A percentile compares a stretch with the other conserved stretches of the same genome.
phyloP scores from a whole-genome alignment of 2,329 filamentous ascomycete species.

The Chrysosporium queenslandicum region DNA sequence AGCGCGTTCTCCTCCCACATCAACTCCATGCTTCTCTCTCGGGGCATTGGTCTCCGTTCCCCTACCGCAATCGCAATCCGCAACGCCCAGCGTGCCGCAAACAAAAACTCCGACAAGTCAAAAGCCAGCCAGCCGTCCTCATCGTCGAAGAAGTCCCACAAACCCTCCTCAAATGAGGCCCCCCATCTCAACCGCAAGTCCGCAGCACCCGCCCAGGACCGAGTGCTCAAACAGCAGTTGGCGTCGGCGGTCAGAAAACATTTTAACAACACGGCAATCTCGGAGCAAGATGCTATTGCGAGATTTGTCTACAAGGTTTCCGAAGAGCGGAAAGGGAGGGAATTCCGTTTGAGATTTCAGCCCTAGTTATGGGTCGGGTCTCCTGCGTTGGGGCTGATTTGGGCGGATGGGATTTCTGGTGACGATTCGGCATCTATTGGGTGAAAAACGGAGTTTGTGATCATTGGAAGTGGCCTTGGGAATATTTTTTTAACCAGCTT shows the following conservation, averaged over 20 bases:
- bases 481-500: too few relatives aligned
- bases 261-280: constrained; percentile 39
- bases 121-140: constrained; percentile 2
- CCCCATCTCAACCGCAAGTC: neutral
- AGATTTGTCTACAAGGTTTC: constrained; percentile 41
- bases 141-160: neutral
- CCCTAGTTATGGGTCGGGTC: constrained; percentile 18
- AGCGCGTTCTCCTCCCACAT: constrained; percentile 37
- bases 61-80: constrained; percentile 37
- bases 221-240: constrained; percentile 35
- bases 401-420: too few relatives aligned
- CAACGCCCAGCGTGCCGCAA: constrained; percentile 20
- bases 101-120: neutral
- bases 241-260: constrained; percentile 38
- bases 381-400: too few relatives aligned
- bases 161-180: neutral
- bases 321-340: constrained; percentile 34
- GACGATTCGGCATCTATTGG: too few relatives aligned
- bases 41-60: constrained; percentile 37
- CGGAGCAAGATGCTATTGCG: constrained; percentile 41
- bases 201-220: constrained; percentile 24
- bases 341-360: constrained; percentile 36
- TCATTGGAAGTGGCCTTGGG: too few relatives aligned
- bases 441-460: too few relatives aligned
- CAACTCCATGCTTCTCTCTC: constrained; percentile 39